Evolutionary conservation across 768 basidiomycete species (phyloP).

Genomic region (Strobilomyces dryophilus): DNA sequence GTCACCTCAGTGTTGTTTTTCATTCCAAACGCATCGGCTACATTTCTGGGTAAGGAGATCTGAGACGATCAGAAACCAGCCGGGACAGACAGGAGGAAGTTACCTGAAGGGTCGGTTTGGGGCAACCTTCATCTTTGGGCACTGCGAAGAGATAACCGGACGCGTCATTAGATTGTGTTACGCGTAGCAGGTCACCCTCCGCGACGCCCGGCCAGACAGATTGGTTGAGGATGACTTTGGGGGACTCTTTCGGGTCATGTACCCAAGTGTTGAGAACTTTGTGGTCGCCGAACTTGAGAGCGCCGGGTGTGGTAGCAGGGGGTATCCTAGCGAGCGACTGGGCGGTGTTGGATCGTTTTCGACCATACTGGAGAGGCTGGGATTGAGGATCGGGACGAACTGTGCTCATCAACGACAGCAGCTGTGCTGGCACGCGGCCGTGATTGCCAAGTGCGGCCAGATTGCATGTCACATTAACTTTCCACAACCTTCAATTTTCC

Average conservation of each 20-base stretch:
- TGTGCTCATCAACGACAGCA: slow-evolving; percentile 42
- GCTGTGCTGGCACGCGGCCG: not conserved
- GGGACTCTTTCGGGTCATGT: slow-evolving; percentile 60
- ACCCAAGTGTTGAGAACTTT: slow-evolving; percentile 71
- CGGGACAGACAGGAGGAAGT: not conserved
- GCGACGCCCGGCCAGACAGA: slow-evolving; percentile 73
- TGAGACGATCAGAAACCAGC: slow-evolving; percentile 24
- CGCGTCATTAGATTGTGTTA: slow-evolving; percentile 41
- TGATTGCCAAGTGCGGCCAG: not conserved
- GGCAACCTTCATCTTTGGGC: slow-evolving; percentile 55
- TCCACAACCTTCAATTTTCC: not conserved
- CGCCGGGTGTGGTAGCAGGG: slow-evolving; percentile 16
- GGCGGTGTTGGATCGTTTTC: slow-evolving; percentile 71
- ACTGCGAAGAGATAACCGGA: slow-evolving; percentile 62
- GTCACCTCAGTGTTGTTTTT: slow-evolving; percentile 71
- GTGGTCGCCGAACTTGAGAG: slow-evolving; percentile 57
- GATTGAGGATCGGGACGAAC: slow-evolving; percentile 62
- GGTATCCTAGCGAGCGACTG: slow-evolving; percentile 58
- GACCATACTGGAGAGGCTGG: slow-evolving; percentile 42
- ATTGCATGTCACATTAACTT: not conserved
- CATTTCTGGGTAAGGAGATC: slow-evolving; percentile 72
- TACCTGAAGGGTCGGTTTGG: slow-evolving; percentile 67
- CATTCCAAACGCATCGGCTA: slow-evolving; percentile 67
- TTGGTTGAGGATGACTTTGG: slow-evolving; percentile 64
- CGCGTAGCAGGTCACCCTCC: slow-evolving; percentile 70